phyloP scores from a whole-genome alignment of 306 rosid genomes.

The Vigna angularis region DNA sequence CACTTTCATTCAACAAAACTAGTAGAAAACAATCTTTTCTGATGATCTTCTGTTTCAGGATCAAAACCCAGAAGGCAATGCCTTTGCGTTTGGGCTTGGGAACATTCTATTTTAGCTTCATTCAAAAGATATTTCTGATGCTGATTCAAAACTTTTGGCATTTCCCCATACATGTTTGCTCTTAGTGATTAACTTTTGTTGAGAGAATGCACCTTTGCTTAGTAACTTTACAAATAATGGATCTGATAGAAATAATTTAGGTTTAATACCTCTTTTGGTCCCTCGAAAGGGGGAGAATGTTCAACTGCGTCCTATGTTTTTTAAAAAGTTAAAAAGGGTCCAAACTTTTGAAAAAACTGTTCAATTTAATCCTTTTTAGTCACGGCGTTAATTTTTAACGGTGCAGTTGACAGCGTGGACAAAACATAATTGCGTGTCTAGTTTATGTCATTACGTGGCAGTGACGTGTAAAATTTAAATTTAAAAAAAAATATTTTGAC shows the following conservation, averaged over 20 bases:
- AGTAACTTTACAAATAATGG: neutral
- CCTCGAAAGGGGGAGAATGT: too few relatives aligned
- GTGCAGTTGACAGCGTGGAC: too few relatives aligned
- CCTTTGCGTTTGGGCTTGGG: constrained; percentile 7
- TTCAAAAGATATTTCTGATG: neutral
- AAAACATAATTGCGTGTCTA: too few relatives aligned
- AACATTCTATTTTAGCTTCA: neutral
- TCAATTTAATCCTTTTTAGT: too few relatives aligned
- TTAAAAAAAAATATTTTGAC: too few relatives aligned
- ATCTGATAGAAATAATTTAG: neutral
- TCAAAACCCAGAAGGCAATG: neutral
- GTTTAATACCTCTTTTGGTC: too few relatives aligned
- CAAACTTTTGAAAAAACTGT: too few relatives aligned
- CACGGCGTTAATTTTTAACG: too few relatives aligned
- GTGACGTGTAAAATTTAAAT: too few relatives aligned
- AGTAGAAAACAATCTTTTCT: neutral
- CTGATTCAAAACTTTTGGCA: neutral
- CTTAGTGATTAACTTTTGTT: neutral
- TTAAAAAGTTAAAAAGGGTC: too few relatives aligned
- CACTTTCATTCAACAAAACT: constrained; percentile 2
- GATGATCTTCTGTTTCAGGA: neutral
- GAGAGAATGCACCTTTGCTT: neutral
- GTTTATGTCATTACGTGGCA: too few relatives aligned
- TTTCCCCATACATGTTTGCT: neutral
- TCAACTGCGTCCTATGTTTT: too few relatives aligned